Conservation (phyloP, 2,329 filamentous ascomycete species). For the Trichoderma citrinoviride region DNA sequence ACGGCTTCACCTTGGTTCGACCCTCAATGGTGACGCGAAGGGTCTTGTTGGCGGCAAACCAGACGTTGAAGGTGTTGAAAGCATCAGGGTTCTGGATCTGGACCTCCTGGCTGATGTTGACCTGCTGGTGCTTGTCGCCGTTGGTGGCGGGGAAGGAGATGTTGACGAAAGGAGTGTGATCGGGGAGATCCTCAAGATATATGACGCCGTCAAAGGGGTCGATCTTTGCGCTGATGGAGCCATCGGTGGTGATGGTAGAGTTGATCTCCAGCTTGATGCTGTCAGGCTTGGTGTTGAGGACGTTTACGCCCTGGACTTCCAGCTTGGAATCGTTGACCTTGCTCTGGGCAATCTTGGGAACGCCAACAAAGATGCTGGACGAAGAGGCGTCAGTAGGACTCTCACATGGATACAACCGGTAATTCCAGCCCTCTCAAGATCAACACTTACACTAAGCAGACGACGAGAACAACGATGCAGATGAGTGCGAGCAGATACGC, state of each 20-base stretch:
- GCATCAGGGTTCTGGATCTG: slow-evolving; percentile 47
- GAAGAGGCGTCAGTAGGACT: background rate
- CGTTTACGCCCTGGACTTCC: slow-evolving; percentile 49
- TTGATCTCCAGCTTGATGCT: slow-evolving; percentile 54
- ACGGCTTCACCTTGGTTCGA: slow-evolving; percentile 50
- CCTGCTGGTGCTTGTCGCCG: slow-evolving; percentile 46
- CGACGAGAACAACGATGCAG: slow-evolving; percentile 51
- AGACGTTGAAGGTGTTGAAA: slow-evolving; percentile 55
- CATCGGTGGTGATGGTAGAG: slow-evolving; percentile 53
- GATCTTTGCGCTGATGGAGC: slow-evolving; percentile 51
- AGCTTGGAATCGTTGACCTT: slow-evolving; percentile 55
- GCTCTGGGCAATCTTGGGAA: slow-evolving; percentile 56
- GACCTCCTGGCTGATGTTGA: slow-evolving; percentile 52
- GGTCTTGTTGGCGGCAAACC: slow-evolving; percentile 51
- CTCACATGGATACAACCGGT: background rate
- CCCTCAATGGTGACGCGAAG: slow-evolving; percentile 52
- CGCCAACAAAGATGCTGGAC: slow-evolving; percentile 52
- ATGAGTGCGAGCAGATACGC: slow-evolving; percentile 52
- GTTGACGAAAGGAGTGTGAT: slow-evolving; percentile 48
- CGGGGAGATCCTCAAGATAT: slow-evolving; percentile 51
- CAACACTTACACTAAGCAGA: slow-evolving; percentile 57
- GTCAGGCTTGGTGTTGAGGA: slow-evolving; percentile 46
- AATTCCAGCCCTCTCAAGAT: no score
- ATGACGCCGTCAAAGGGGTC: slow-evolving; percentile 51
- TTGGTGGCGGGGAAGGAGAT: slow-evolving; percentile 53